These are phyloP conservation scores for Odontarrhena argentea DNA, from an alignment of 345 rosid species.

Conservation along the genomic window DNA sequence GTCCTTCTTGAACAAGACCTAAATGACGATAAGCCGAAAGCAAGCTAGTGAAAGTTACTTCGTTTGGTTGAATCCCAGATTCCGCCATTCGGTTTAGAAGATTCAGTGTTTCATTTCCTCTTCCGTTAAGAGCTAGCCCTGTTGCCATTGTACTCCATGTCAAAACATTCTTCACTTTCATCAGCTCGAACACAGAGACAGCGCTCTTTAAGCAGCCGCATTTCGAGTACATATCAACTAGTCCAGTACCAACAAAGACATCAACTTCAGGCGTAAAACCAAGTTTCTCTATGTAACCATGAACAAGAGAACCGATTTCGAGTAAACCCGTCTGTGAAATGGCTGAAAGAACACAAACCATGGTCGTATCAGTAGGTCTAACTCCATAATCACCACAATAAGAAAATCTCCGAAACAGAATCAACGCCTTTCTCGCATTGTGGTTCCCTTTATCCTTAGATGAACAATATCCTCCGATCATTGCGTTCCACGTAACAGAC, in stretches of 20 bases:
- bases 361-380: conserved; percentile 59
- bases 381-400: conserved; percentile 34
- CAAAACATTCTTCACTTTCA: conserved; percentile 55
- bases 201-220: conserved; percentile 57
- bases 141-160: conserved; percentile 72
- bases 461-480: conserved; percentile 61
- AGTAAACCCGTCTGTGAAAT: conserved; percentile 54
- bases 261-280: conserved; percentile 50
- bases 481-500: conserved; percentile 61
- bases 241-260: conserved; percentile 62
- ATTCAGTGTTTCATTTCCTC: conserved; percentile 49
- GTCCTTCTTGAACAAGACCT: conserved; percentile 58
- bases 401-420: conserved; percentile 49
- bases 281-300: conserved; percentile 60
- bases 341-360: conserved; percentile 66
- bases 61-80: conserved; percentile 53
- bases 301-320: conserved; percentile 52
- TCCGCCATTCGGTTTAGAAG: conserved; percentile 49
- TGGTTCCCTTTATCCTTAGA: conserved; percentile 45
- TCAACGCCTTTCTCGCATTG: conserved; percentile 44
- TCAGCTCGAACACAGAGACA: conserved; percentile 40
- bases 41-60: conserved; percentile 62
- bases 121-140: conserved; percentile 66
- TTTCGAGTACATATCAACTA: conserved; percentile 69
- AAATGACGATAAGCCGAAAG: conserved; percentile 62